Base-by-base conservation (phyloP, 2,329 filamentous ascomycete species). In the Ophiostoma fasciatum region DNA sequence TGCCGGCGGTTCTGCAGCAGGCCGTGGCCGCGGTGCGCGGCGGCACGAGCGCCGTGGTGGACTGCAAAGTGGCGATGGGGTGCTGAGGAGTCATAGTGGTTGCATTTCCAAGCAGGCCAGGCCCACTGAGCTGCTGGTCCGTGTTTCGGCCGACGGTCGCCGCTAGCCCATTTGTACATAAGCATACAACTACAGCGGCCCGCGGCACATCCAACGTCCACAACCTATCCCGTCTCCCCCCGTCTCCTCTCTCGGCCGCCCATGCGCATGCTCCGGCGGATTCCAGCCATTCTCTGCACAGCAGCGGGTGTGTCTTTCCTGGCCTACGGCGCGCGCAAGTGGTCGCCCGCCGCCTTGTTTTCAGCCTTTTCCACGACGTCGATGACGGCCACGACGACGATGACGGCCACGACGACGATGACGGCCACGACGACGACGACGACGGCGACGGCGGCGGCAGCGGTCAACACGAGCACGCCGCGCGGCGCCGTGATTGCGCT, bases 21-120 rank as follows among this genome's bases (percentile, higher is more conserved):
- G 68, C 68, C 1, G 65, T 74, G 38, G 59, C 57, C 33, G 58
- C 59, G 13, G 68, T 73, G 4, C 50, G 67, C 46, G 52, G 54
- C 1, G 69, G 69, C 0, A 59, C 62, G 46, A 58, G 62, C 6
- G 68, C 68, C 0, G 69, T 74, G 4, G 39, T 74, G 33, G 69
- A 72, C 48, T 61, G 58, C 55, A 65, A 64, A 53, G 61, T 69
- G n/a, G 56, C 52, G 4, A 43, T 57, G 20, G 60, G 60, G 14
- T 68, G 60, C 40, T 68, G 48, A 19, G n/a, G n/a, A n/a, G n/a
- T n/a, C n/a, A n/a, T n/a, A n/a, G n/a, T n/a, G n/a, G n/a, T n/a
- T n/a, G n/a, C n/a, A n/a, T n/a, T n/a, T n/a, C n/a, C n/a, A n/a
- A n/a, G n/a, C n/a, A n/a, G n/a, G n/a, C n/a, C n/a, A n/a, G n/a